Evolutionary conservation across 768 basidiomycete species (phyloP).

Genomic region (Macrolepiota albuminosa): DNA sequence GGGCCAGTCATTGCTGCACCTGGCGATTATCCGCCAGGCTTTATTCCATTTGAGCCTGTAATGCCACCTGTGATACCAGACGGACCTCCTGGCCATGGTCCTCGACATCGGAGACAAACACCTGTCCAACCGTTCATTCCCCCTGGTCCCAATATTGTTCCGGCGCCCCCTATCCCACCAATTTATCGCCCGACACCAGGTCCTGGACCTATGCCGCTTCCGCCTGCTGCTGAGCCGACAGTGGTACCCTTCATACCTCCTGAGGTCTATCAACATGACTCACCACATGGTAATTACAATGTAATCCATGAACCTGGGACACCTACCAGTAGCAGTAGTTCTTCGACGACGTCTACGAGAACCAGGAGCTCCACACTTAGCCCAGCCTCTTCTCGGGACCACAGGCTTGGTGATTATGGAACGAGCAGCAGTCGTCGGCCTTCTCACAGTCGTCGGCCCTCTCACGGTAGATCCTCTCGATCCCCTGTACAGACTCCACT

Average conservation of each 20-base stretch:
- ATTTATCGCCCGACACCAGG: background rate
- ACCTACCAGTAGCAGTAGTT: background rate
- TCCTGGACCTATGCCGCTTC: constrained; percentile 16
- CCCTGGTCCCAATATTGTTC: background rate
- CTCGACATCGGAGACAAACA: constrained; percentile 1
- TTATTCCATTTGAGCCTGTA: constrained; percentile 21
- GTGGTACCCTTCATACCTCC: constrained; percentile 12
- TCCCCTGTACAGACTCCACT: background rate
- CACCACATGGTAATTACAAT: background rate
- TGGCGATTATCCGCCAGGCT: constrained; percentile 12
- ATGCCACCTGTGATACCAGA: constrained; percentile 27
- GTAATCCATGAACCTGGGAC: background rate
- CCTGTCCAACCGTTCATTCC: constrained; percentile 13
- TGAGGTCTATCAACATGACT: background rate
- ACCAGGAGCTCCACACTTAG: background rate
- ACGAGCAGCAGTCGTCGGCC: constrained; percentile 2
- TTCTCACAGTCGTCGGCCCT: background rate
- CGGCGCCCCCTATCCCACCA: constrained; percentile 17
- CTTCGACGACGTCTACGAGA: background rate
- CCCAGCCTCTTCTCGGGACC: background rate
- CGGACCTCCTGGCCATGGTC: background rate
- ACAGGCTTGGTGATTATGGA: background rate
- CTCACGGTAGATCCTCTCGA: constrained; percentile 1
- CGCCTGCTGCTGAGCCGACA: background rate
- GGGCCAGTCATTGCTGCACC: constrained; percentile 7